phyloP scores from a whole-genome alignment of 495 filamentous ascomycete genomes.

The Aspergillus ostianus region DNA sequence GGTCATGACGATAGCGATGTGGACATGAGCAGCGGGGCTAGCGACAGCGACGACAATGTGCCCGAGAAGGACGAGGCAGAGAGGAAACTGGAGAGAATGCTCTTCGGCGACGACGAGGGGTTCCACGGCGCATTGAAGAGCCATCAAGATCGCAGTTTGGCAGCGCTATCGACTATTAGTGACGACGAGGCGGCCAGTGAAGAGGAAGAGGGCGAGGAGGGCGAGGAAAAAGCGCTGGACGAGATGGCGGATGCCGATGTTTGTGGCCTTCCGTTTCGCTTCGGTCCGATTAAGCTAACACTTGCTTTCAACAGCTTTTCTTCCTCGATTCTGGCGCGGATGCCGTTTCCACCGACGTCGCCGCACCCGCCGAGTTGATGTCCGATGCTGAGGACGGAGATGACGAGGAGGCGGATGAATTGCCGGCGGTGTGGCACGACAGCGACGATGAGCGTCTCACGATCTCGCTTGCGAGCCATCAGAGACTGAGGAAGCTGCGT shows the following conservation, averaged over 20 bases:
- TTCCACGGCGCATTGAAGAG: slow-evolving; percentile 69
- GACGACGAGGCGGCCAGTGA: slow-evolving; percentile 38
- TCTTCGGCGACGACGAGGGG: slow-evolving; percentile 80
- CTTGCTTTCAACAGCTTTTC: slow-evolving; percentile 53
- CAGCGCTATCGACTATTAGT: slow-evolving; percentile 33
- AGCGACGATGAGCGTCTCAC: slow-evolving; percentile 89
- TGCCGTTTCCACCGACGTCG: slow-evolving; percentile 43
- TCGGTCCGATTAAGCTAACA: slow-evolving; percentile 26
- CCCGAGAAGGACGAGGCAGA: slow-evolving; percentile 77
- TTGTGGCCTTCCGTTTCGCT: slow-evolving; percentile 24
- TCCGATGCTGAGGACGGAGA: slow-evolving; percentile 30
- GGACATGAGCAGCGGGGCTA: slow-evolving; percentile 31
- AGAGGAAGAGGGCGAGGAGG: slow-evolving; percentile 31
- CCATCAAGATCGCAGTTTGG: slow-evolving; percentile 32
- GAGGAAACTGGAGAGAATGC: slow-evolving; percentile 76
- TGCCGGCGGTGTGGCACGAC: slow-evolving; percentile 77
- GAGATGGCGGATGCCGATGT: slow-evolving; percentile 64
- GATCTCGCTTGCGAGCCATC: slow-evolving; percentile 73
- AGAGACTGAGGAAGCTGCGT: slow-evolving; percentile 76
- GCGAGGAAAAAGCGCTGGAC: slow-evolving; percentile 36
- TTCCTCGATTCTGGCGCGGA: slow-evolving; percentile 64
- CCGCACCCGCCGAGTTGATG: slow-evolving; percentile 29
- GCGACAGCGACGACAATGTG: slow-evolving; percentile 30
- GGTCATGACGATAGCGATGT: slow-evolving; percentile 27
- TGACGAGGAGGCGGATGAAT: slow-evolving; percentile 27